These are phyloP conservation scores for Acanthamoeba quina DNA, from an alignment of 208 protist genomes.

Conservation along the genomic window DNA sequence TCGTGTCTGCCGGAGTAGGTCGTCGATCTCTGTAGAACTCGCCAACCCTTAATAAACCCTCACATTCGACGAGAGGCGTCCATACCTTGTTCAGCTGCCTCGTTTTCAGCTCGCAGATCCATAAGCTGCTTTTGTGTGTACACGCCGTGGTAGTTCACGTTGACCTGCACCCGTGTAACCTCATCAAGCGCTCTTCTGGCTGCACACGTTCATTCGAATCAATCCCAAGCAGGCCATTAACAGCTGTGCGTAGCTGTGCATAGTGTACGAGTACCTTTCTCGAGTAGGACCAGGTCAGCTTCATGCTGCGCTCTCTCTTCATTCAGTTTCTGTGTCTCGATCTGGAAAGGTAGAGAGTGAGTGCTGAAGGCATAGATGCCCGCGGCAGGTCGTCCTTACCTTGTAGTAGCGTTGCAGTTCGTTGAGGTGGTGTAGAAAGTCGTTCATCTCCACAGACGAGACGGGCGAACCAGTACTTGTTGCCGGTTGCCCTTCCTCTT, in stretches of 20 bases:
- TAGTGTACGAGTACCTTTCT: neutral
- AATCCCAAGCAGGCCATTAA: neutral
- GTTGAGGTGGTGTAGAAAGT: conserved; percentile 45
- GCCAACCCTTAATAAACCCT: neutral
- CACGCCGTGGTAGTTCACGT: neutral
- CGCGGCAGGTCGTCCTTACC: neutral
- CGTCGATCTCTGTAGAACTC: neutral
- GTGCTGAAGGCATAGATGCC: neutral
- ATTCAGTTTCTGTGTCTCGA: neutral
- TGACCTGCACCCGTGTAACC: neutral
- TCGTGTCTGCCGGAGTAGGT: neutral
- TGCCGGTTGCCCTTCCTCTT: neutral
- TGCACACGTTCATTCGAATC: neutral
- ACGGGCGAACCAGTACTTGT: neutral
- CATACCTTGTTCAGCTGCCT: neutral
- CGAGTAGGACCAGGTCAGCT: neutral
- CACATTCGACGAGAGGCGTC: too few species aligned
- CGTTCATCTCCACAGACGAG: neutral
- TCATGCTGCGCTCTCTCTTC: neutral
- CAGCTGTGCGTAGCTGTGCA: neutral
- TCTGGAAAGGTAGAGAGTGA: neutral
- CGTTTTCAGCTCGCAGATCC: neutral
- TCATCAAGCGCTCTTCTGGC: neutral
- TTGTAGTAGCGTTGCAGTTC: neutral
- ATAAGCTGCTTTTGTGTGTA: neutral